Percentiles rank a stretch among this genome's conserved stretches.
Evolutionary conservation across 441 rosid genomes (phyloP).

Genomic region (Hura crepitans): DNA sequence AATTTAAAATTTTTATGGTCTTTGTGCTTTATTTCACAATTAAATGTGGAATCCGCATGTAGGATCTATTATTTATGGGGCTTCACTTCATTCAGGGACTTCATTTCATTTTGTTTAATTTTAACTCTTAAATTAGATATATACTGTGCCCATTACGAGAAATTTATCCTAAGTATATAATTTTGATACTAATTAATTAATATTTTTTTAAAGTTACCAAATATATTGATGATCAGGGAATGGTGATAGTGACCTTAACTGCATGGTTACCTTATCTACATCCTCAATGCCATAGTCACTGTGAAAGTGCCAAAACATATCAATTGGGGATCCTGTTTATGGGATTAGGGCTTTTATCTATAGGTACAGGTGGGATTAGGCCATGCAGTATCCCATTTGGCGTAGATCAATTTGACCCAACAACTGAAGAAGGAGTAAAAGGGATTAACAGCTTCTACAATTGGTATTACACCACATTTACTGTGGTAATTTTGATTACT

Average conservation of each 20-base stretch:
- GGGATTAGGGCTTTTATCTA: slow-evolving; percentile 48
- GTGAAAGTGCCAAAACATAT: slow-evolving; percentile 30
- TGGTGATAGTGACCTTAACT: slow-evolving; percentile 52
- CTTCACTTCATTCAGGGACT: too few species aligned
- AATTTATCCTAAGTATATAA: too few species aligned
- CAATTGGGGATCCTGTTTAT: slow-evolving; percentile 45
- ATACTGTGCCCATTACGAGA: too few species aligned
- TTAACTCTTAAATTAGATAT: too few species aligned
- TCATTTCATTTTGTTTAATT: too few species aligned
- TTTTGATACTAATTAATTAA: too few species aligned
- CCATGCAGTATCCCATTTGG: slow-evolving; percentile 84
- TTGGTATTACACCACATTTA: slow-evolving; percentile 76
- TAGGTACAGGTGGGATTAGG: slow-evolving; percentile 73
- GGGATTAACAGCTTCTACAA: slow-evolving; percentile 71
- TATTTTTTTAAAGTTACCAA: too few species aligned
- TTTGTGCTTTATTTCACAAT: too few species aligned
- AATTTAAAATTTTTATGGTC: background rate
- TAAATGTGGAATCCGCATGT: too few species aligned
- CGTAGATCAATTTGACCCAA: slow-evolving; percentile 71
- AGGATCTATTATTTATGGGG: too few species aligned
- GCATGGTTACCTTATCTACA: slow-evolving; percentile 62
- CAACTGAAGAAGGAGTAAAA: slow-evolving; percentile 58
- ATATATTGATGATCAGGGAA: slow-evolving; percentile 43
- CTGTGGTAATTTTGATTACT: slow-evolving; percentile 52
- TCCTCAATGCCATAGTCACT: slow-evolving; percentile 48